phyloP scores from a whole-genome alignment of 139 green algal species.

The Ettlia oleoabundans region DNA sequence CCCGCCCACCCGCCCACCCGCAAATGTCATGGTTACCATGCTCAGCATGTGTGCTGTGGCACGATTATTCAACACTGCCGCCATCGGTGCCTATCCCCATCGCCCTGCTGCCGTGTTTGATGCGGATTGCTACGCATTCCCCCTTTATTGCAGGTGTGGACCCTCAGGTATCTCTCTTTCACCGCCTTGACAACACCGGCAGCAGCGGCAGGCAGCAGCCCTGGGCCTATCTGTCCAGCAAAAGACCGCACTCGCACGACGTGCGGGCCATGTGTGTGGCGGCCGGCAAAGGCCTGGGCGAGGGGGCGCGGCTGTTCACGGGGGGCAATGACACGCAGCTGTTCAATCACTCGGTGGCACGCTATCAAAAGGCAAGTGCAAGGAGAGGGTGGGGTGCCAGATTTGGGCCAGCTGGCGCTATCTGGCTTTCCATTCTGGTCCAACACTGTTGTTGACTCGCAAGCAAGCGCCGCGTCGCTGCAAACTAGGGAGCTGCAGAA shows the following conservation, averaged over 20 bases:
- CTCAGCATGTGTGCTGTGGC: too few relatives aligned
- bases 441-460: too few relatives aligned
- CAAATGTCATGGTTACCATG: too few relatives aligned
- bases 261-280: conserved; percentile 68
- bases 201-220: conserved; percentile 1
- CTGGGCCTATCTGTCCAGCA: conserved; percentile 82
- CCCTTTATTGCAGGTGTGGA: conserved; percentile 74
- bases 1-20: background rate
- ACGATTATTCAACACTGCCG: too few relatives aligned
- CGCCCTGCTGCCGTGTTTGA: too few relatives aligned
- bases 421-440: too few relatives aligned
- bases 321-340: conserved; percentile 49
- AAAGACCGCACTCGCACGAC: conserved; percentile 89
- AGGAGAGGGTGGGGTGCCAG: too few relatives aligned
- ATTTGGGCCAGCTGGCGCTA: too few relatives aligned
- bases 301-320: conserved; percentile 68
- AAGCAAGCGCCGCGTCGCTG: too few relatives aligned
- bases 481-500: too few relatives aligned
- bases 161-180: conserved; percentile 65
- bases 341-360: conserved; percentile 34
- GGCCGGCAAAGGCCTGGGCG: background rate
- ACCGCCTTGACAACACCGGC: conserved; percentile 38
- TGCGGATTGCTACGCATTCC: too few relatives aligned
- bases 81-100: too few relatives aligned
- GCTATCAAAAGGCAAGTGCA: background rate